A percentile compares a stretch with the other conserved stretches of the same genome.
phyloP scores from a whole-genome alignment of 2,329 filamentous ascomycete species.

The Podosphaera aphanis region DNA sequence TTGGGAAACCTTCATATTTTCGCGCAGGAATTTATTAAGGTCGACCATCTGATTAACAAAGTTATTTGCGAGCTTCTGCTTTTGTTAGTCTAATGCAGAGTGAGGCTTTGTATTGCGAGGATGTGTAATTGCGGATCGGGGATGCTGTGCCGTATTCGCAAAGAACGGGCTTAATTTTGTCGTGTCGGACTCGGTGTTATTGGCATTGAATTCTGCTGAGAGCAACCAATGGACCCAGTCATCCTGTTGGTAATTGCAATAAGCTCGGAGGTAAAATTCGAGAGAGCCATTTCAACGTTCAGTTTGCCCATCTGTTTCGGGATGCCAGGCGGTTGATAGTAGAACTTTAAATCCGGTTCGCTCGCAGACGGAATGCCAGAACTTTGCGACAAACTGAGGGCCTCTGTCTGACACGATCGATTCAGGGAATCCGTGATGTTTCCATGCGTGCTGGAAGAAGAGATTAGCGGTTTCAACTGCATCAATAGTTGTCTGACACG shows the following conservation, averaged over 20 bases:
- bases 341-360: background rate
- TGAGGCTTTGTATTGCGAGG: background rate
- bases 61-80: background rate
- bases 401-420: background rate
- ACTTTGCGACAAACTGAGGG: background rate
- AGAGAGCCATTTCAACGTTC: background rate
- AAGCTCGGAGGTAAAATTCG: background rate
- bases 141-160: background rate
- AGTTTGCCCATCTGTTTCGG: background rate
- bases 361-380: background rate
- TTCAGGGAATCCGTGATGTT: background rate
- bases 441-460: background rate
- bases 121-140: background rate
- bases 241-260: background rate
- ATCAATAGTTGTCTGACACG: background rate
- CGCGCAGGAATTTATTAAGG: background rate
- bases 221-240: background rate
- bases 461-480: background rate
- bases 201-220: background rate
- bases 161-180: background rate
- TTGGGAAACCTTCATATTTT: conserved; percentile 1
- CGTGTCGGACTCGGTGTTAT: background rate
- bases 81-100: too few species aligned
- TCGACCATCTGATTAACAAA: background rate
- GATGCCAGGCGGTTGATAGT: background rate